These are phyloP conservation scores for Neospora caninum DNA, from an alignment of 169 alveolate genomes.

Conservation along the genomic window DNA sequence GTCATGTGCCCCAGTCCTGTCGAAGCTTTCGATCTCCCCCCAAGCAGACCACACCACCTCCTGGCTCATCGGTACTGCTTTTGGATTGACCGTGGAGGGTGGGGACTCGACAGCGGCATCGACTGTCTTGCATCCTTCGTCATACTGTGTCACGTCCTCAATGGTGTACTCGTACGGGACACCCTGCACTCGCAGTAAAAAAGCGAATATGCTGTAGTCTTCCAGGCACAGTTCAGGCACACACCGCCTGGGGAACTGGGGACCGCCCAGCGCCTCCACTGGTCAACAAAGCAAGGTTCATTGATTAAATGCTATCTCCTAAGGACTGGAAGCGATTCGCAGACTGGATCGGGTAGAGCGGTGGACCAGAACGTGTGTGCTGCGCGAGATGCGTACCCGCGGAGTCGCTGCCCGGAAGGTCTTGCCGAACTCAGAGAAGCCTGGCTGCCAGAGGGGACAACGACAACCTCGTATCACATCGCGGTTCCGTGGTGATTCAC, in stretches of 20 bases:
- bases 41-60: conserved; percentile 15
- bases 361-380: no score
- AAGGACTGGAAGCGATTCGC: no score
- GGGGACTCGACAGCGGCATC: background rate
- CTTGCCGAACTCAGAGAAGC: conserved; percentile 1
- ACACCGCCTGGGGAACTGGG: background rate
- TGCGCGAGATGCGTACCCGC: background rate
- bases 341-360: no score
- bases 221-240: background rate
- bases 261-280: no score
- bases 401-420: background rate
- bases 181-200: background rate
- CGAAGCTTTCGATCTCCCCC: background rate
- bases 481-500: background rate
- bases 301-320: no score
- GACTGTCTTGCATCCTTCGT: background rate
- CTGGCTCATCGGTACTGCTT: background rate
- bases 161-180: background rate
- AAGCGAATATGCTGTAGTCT: background rate
- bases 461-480: background rate
- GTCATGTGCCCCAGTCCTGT: background rate
- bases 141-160: background rate
- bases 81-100: background rate
- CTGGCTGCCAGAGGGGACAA: background rate
- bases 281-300: no score